A percentile compares a stretch with the other conserved stretches of the same genome.
Evolutionary conservation across 495 filamentous ascomycete genomes (phyloP).

Genomic region (Xylaria nigripes): DNA sequence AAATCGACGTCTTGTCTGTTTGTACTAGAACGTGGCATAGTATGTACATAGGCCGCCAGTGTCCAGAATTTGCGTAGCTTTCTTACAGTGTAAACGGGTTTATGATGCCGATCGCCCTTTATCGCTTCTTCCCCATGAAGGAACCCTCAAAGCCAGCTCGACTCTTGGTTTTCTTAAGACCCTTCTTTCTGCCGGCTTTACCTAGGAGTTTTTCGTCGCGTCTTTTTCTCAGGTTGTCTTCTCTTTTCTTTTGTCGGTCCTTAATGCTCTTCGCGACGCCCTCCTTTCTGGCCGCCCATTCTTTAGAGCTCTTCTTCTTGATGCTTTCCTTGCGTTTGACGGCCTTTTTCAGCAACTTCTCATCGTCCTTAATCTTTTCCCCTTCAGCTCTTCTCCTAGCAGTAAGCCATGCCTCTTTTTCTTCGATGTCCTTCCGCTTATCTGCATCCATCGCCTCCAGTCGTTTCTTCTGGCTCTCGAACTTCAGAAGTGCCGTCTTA

Average conservation of each 20-base stretch:
- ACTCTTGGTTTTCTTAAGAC: constrained; percentile 46
- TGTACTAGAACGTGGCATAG: neutral
- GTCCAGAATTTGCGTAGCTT: neutral
- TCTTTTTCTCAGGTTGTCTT: constrained; percentile 78
- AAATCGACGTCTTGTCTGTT: neutral
- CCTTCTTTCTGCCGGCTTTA: constrained; percentile 55
- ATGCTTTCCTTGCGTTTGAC: constrained; percentile 82
- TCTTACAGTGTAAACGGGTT: constrained; percentile 2
- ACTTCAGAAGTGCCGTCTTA: constrained; percentile 59
- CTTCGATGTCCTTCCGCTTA: constrained; percentile 75
- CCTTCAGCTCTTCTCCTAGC: constrained; percentile 83
- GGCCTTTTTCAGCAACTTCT: constrained; percentile 84
- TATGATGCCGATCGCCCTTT: constrained; percentile 1
- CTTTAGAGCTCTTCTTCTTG: constrained; percentile 83
- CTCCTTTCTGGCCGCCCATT: constrained; percentile 78
- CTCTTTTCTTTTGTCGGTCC: constrained; percentile 75
- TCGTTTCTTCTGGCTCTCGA: constrained; percentile 64
- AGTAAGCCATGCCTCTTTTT: constrained; percentile 91
- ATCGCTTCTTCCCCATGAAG: constrained; percentile 53
- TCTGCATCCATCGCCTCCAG: constrained; percentile 60
- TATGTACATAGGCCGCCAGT: constrained; percentile 6
- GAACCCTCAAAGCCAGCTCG: constrained; percentile 89
- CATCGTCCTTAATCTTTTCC: constrained; percentile 84
- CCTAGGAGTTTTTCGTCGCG: constrained; percentile 63
- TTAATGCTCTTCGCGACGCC: constrained; percentile 68